Evolutionary conservation across 2,329 filamentous ascomycete species (phyloP).

Genomic region (Alternaria viburni): DNA sequence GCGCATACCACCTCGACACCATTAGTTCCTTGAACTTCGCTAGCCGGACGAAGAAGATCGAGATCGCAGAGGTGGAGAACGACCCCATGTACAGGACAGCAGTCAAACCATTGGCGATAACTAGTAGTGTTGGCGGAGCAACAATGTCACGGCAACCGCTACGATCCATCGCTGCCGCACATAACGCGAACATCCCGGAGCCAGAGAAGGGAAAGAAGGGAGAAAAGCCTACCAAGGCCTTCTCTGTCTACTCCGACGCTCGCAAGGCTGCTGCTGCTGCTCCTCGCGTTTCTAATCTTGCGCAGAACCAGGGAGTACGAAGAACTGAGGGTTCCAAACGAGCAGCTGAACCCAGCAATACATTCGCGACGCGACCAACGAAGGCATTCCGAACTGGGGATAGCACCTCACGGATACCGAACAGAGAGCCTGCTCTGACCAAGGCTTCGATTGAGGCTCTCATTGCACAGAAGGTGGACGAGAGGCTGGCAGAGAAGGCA

Average conservation of each 20-base stretch:
- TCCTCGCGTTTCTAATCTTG: slow-evolving; percentile 35
- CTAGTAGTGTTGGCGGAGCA: slow-evolving; percentile 42
- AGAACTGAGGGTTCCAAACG: slow-evolving; percentile 54
- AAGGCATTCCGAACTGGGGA: slow-evolving; percentile 49
- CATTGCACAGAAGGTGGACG: slow-evolving; percentile 88
- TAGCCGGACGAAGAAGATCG: slow-evolving; percentile 93
- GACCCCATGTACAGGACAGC: slow-evolving; percentile 75
- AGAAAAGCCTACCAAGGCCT: slow-evolving; percentile 80
- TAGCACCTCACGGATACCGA: slow-evolving; percentile 36
- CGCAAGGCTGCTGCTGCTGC: slow-evolving; percentile 30
- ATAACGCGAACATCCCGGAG: slow-evolving; percentile 72
- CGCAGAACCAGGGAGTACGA: slow-evolving; percentile 44
- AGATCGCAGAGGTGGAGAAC: slow-evolving; percentile 94
- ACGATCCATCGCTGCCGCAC: slow-evolving; percentile 74
- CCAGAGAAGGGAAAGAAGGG: slow-evolving; percentile 58
- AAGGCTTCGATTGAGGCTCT: slow-evolving; percentile 83
- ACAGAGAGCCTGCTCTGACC: slow-evolving; percentile 50
- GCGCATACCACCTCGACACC: slow-evolving; percentile 91
- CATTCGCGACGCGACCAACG: slow-evolving; percentile 46
- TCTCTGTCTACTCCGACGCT: slow-evolving; percentile 81
- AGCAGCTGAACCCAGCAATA: slow-evolving; percentile 47
- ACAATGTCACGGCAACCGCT: slow-evolving; percentile 73
- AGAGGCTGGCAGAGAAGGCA: slow-evolving; percentile 81
- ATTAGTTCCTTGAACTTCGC: slow-evolving; percentile 94
- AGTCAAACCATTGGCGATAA: slow-evolving; percentile 47